Base-by-base conservation (phyloP, 106 monocot species). In the Platanthera zijinensis region DNA sequence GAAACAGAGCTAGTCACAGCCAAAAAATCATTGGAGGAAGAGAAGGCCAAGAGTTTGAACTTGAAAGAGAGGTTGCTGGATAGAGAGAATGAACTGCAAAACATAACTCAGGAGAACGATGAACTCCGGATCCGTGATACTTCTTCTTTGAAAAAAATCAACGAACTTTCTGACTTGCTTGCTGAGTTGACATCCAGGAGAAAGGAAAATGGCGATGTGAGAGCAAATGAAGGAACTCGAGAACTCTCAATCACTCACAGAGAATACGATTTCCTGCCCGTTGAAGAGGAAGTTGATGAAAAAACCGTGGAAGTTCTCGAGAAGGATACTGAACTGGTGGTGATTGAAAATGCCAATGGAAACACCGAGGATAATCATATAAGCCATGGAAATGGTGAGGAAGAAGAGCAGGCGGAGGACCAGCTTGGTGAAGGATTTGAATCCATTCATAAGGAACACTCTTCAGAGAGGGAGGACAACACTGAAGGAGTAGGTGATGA, bases 81-180 rank as follows among this genome's bases (percentile, higher is more conserved):
- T 72, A 83, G 77, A 69, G 88, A 89, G 82, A 92, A 84, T 48
- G 86, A 86, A 47, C 69, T 86, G 49, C 92, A 89, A 76, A 92
- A 79, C 51, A 77, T 92, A n/a, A 75, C 57, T 19, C 88, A 82
- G 51, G 89, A 89, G 78, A 86, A 81, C 21, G 79, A 82, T 49
- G 91, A 90, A 1, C 71, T 87, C 17, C 71, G 75, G 5, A 76
- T 70, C 8, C 83, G 75, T 69, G 83, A 86, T 69, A 62, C 80
- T 57, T 77, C 77, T 8, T 61, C 78, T 48, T 54, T 49, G 7
- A 22, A 64, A 46, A 77, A 83, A 78, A 67, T 83, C 15, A 57
- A 78, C 48, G 78, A 84, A 49, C 78, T 84, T 21, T 72, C 87
- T 21, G 64, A 64, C 17, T 76, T 81, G 66, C 78, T 87, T 1